Base-by-base conservation (phyloP, 441 rosid genomes). In the Caryocar brasiliense region DNA sequence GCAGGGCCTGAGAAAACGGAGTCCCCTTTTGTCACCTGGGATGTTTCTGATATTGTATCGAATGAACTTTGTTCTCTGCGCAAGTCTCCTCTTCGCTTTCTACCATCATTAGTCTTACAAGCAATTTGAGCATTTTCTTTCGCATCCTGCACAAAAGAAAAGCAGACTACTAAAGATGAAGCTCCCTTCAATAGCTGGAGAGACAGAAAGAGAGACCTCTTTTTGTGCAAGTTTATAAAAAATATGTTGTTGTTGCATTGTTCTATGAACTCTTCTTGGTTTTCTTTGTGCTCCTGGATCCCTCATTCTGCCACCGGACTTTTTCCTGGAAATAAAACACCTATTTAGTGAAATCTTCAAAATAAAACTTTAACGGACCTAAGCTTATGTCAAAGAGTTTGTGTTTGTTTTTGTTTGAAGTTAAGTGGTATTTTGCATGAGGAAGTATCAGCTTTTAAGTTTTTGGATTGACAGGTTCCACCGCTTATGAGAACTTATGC, bases 251-350 rank as follows among this genome's bases (percentile, higher is more conserved):
- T 72, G 82, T 38, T 77, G 80, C 58, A 68, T 19, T 38, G 64
- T 35, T 63, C 53, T 78, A 39, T 67, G 78, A 13, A 58, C 13
- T 65, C 65, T 78, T 32, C 61, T 73, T 6, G 70, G 19, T 72
- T 74, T 77, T 65, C 74, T 83, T 40, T 71, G 6, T 4, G 60
- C 54, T 62, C 62, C 77, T 22, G 75, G 30, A 43, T 81, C 89
- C 51, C 79, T 68, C 34, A 45, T 45, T 64, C 70, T 71, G 21
- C 66, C 36, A 28, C 71, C 76, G 14, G 58, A 72, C 71, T 59
- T 78, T 74, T 65, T 87, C 83, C 98, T 91, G 75, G 40, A 70
- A 46, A 36, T 6, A 34, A n/a, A 40, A 64, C 44, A 35, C 33
- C 13, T 19, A 40, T 29, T 56, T 36, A 50, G 33, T 24, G 1